A percentile compares a stretch with the other conserved stretches of the same genome.
Evolutionary conservation across 176 grass and related monocot genomes (phyloP).

Genomic region (Oryza glumipatula): DNA sequence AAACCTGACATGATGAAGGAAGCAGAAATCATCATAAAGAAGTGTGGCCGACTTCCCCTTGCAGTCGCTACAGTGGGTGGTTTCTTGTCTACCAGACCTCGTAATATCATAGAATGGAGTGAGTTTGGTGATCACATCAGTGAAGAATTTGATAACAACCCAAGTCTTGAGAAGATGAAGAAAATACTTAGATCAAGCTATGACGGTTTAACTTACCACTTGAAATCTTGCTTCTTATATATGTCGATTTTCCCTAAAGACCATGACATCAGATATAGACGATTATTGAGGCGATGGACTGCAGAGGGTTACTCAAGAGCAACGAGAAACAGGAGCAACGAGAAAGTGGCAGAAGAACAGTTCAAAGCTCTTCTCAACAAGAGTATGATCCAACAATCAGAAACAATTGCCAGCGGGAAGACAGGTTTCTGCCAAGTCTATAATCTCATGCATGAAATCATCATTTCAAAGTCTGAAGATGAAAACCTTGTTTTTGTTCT

Average conservation of each 20-base stretch:
- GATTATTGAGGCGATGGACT: slow-evolving; percentile 31
- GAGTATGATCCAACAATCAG: slow-evolving; percentile 33
- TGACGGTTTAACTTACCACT: slow-evolving; percentile 42
- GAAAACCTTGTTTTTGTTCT: slow-evolving; percentile 36
- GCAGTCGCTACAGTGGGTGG: slow-evolving; percentile 47
- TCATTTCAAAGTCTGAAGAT: slow-evolving; percentile 19
- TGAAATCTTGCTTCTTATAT: slow-evolving; percentile 26
- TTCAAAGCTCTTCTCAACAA: slow-evolving; percentile 28
- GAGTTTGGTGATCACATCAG: slow-evolving; percentile 30
- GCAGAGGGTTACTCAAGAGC: slow-evolving; percentile 40
- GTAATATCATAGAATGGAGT: neutral
- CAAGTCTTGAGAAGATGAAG: neutral
- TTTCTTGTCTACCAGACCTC: slow-evolving; percentile 4
- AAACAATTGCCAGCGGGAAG: no score
- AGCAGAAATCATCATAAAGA: slow-evolving; percentile 10
- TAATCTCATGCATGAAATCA: slow-evolving; percentile 37
- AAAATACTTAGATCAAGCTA: slow-evolving; percentile 27
- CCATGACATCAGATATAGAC: neutral
- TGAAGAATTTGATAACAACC: slow-evolving; percentile 31
- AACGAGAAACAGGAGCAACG: neutral
- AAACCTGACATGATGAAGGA: neutral
- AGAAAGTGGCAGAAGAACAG: slow-evolving; percentile 15
- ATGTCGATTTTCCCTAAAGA: slow-evolving; percentile 29
- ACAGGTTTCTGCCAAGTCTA: slow-evolving; percentile 1
- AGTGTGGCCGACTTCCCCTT: slow-evolving; percentile 38